Base-by-base conservation (phyloP, 495 filamentous ascomycete species). In the Penicillium mononematosum region DNA sequence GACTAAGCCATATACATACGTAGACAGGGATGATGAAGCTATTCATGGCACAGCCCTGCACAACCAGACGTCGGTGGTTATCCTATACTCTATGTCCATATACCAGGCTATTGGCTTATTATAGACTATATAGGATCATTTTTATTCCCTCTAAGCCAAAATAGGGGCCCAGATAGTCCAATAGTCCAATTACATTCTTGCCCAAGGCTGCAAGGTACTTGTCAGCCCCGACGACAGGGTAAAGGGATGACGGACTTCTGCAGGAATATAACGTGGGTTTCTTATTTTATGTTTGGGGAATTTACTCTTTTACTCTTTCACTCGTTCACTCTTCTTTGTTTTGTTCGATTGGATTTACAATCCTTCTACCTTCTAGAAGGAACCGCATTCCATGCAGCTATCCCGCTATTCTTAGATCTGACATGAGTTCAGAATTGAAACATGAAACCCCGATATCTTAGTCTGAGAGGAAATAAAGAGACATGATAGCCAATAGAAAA, bases 201-300 rank as follows among this genome's bases (percentile, higher is more conserved):
- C 27, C 50, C 24, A 42, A 52, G 49, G 36, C 49, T 41, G 22
- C 22, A 41, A 52, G 36, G 49, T 52, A 41, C 49, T 41, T 5
- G n/a, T 52, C 49, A 52, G 49, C 36, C 38, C 36, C 51, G 9
- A 2, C 8, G 29, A 45, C 39, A 53, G 50, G 50, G 25, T 45
- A 11, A 48, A 34, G 3, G 16, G 51, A 43, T 31, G 34, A 27
- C 7, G 24, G 16, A 31, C 6, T 32, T 44, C 51, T 64, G 55
- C 64, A 66, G 49, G 58, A 55, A 50, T 42, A 36, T 50, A 67
- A 67, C 64, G 62, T 67, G 58, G 58, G 53, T 55, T 62, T 64
- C 64, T 67, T 67, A 62, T 65, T 62, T 64, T 60, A 56, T 61
- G 46, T 47, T 62, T 56, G 48, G 19, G 12, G 42, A 19, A 45